phyloP scores from a whole-genome alignment of 192 early-diverging fungal genomes.

The Dimargaris cristalligena region DNA sequence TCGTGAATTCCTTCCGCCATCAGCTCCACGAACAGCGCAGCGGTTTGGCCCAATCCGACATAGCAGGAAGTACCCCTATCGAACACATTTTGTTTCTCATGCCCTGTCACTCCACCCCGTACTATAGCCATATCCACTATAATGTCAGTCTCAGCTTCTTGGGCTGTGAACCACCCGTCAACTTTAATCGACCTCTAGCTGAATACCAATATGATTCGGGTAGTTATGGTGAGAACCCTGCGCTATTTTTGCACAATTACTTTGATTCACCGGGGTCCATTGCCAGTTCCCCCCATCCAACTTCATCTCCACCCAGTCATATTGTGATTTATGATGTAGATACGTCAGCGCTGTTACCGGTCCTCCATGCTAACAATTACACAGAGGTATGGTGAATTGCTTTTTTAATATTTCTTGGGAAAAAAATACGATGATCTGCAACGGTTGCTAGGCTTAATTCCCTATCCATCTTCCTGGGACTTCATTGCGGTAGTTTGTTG shows the following conservation, averaged over 20 bases:
- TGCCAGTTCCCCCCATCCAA: not conserved
- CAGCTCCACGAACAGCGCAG: conserved; percentile 14
- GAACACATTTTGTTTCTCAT: conserved; percentile 59
- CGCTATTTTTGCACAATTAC: conserved; percentile 29
- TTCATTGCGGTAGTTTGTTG: not conserved
- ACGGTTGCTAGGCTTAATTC: not conserved
- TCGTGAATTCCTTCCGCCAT: conserved; percentile 49
- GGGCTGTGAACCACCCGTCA: conserved; percentile 80
- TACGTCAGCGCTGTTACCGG: conserved; percentile 15
- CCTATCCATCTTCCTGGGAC: not conserved
- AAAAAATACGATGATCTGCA: not conserved
- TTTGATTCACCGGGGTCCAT: conserved; percentile 13
- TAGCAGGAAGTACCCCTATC: conserved; percentile 7
- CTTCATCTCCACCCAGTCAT: conserved; percentile 40
- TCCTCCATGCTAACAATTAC: conserved; percentile 32
- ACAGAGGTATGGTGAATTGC: conserved; percentile 23
- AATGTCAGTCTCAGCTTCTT: conserved; percentile 62
- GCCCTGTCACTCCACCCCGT: conserved; percentile 98
- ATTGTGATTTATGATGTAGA: conserved; percentile 65
- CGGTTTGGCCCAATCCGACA: too few relatives aligned
- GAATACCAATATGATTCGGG: conserved; percentile 26
- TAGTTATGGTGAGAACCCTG: conserved; percentile 57
- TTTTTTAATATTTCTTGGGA: not conserved
- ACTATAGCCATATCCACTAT: conserved; percentile 61
- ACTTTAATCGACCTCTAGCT: conserved; percentile 15